Conservation (phyloP, 306 rosid species). For the Casuarina equisetifolia region DNA sequence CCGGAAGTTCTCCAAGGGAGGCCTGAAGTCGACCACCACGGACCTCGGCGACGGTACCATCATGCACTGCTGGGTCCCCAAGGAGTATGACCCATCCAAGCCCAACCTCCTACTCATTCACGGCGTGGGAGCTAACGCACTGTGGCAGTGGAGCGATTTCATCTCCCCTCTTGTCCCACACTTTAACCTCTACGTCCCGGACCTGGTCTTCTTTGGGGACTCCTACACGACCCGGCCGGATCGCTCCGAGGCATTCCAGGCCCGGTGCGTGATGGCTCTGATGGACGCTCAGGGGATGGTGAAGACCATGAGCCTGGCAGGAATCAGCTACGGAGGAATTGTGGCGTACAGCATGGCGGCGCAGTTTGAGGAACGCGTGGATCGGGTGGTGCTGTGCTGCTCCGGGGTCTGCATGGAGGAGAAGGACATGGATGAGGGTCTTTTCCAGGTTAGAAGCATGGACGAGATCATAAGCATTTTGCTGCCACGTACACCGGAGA, state of each 20-base stretch:
- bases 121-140: constrained; percentile 90
- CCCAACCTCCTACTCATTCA: constrained; percentile 73
- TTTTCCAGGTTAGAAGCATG: constrained; percentile 57
- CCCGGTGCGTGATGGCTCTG: constrained; percentile 54
- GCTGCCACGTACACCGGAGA: constrained; percentile 64
- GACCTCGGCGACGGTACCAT: constrained; percentile 75
- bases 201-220: constrained; percentile 81
- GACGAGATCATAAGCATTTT: constrained; percentile 63
- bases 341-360: constrained; percentile 81
- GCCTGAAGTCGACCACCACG: constrained; percentile 71
- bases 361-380: constrained; percentile 66
- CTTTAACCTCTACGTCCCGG: constrained; percentile 90
- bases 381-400: constrained; percentile 68
- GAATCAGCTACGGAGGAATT: constrained; percentile 89
- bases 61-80: constrained; percentile 90
- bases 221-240: constrained; percentile 65
- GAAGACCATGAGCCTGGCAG: constrained; percentile 40
- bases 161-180: constrained; percentile 48
- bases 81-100: constrained; percentile 36
- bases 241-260: constrained; percentile 70
- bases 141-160: constrained; percentile 91
- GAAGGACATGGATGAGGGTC: constrained; percentile 74
- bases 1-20: constrained; percentile 53
- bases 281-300: constrained; percentile 61
- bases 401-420: constrained; percentile 80